Conservation (phyloP, 768 basidiomycete species). For the Leccinum disarticulatum region DNA sequence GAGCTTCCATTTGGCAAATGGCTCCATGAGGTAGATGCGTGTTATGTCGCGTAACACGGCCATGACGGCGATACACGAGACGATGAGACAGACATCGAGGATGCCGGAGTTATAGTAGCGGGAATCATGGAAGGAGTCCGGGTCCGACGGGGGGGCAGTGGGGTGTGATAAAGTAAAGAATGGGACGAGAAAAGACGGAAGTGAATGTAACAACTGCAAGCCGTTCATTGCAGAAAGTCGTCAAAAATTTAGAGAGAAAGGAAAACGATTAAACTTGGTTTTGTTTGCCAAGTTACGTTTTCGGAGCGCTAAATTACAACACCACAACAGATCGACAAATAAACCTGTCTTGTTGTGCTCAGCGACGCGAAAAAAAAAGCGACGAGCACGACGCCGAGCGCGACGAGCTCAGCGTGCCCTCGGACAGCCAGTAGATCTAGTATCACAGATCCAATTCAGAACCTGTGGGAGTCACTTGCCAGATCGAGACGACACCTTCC, state of each 20-base stretch:
- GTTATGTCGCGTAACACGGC: conserved; percentile 80
- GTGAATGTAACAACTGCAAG: conserved; percentile 37
- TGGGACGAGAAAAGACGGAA: conserved; percentile 57
- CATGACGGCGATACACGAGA: conserved; percentile 84
- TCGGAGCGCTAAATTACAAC: conserved; percentile 23
- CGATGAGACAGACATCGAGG: conserved; percentile 74
- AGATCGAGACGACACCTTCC: conserved; percentile 8
- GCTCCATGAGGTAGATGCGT: conserved; percentile 73
- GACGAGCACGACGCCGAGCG: conserved; percentile 9
- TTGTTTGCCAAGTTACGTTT: conserved; percentile 36
- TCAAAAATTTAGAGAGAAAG: conserved; percentile 31
- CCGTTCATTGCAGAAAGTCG: conserved; percentile 38
- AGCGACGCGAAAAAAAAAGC: conserved; percentile 1
- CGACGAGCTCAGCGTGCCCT: background rate
- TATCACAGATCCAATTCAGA: background rate
- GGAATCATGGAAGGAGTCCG: conserved; percentile 74
- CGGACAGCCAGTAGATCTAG: background rate
- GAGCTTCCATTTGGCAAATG: conserved; percentile 79
- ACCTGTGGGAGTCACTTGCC: conserved; percentile 27
- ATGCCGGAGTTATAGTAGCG: conserved; percentile 71
- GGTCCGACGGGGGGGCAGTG: conserved; percentile 47
- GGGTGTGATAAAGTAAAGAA: conserved; percentile 79
- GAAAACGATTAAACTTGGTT: conserved; percentile 3
- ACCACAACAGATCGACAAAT: conserved; percentile 18
- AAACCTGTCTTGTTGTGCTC: background rate